These are phyloP conservation scores for Adansonia digitata DNA, from an alignment of 345 rosid genomes.

Conservation along the genomic window DNA sequence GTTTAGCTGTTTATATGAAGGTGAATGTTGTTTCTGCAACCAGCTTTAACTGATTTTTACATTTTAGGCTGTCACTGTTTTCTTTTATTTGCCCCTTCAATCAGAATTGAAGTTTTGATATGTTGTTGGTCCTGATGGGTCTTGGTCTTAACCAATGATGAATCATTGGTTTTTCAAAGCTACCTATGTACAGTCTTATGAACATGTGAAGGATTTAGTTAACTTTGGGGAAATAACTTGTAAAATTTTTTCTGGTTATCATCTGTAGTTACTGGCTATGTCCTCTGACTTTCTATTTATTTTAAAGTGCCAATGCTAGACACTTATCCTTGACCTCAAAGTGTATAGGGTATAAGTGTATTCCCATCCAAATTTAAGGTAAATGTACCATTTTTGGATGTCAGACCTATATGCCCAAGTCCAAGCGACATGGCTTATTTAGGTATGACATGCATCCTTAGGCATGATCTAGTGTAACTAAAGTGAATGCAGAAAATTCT, in stretches of 20 bases:
- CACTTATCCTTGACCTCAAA: neutral
- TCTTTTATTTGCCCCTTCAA: neutral
- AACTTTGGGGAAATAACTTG: neutral
- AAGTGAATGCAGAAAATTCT: neutral
- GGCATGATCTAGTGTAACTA: neutral
- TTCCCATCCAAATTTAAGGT: neutral
- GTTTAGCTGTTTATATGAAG: slow-evolving; percentile 59
- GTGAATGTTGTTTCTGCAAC: slow-evolving; percentile 27
- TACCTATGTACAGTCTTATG: neutral
- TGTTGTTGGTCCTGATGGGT: neutral
- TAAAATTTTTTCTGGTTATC: neutral
- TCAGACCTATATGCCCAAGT: neutral
- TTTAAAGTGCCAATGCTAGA: neutral
- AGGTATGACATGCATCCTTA: neutral
- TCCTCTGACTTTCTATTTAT: neutral
- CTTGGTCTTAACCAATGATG: neutral
- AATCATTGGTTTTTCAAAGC: neutral
- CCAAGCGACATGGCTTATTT: neutral
- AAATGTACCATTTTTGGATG: neutral
- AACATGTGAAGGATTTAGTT: neutral
- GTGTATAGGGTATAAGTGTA: neutral
- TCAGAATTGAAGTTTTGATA: neutral
- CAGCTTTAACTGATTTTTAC: neutral
- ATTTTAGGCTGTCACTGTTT: neutral
- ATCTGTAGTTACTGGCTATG: neutral